A percentile compares a stretch with the other conserved stretches of the same genome.
These are phyloP conservation scores for Nemania bipapillata DNA, from an alignment of 2,329 filamentous ascomycete genomes.

Conservation along the genomic window DNA sequence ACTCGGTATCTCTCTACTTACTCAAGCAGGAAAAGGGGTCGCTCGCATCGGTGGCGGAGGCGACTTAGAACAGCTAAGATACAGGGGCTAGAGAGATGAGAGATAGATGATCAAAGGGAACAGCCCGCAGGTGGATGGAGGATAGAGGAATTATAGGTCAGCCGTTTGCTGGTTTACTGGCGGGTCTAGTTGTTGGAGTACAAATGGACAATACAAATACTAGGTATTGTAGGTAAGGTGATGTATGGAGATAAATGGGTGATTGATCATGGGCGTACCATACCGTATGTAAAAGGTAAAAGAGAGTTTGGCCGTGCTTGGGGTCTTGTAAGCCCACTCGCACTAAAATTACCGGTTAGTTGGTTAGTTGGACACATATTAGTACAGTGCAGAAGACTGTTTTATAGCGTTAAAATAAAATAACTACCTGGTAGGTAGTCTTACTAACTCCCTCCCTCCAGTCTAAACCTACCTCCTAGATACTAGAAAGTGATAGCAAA, in stretches of 20 bases:
- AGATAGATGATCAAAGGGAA: not conserved
- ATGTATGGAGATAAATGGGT: too few relatives aligned
- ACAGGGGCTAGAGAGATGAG: not conserved
- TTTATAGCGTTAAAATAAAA: too few relatives aligned
- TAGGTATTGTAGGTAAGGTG: too few relatives aligned
- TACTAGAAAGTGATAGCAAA: too few relatives aligned
- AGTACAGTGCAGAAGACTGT: too few relatives aligned
- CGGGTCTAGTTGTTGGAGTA: not conserved
- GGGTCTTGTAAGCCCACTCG: not conserved
- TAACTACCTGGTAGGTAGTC: too few relatives aligned
- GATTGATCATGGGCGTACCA: too few relatives aligned
- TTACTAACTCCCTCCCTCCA: too few relatives aligned
- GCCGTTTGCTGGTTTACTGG: not conserved
- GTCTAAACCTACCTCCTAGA: too few relatives aligned
- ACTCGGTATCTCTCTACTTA: slow-evolving; percentile 16
- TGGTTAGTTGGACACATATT: too few relatives aligned
- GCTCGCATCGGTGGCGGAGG: slow-evolving; percentile 24
- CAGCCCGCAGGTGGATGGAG: not conserved
- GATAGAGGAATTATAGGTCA: not conserved
- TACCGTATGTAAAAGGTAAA: too few relatives aligned
- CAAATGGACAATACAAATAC: too few relatives aligned
- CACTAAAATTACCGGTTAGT: not conserved
- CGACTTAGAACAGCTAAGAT: slow-evolving; percentile 5
- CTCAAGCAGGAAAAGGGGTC: slow-evolving; percentile 17
- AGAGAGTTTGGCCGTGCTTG: not conserved